phyloP scores from a whole-genome alignment of 352 stramenopile species.

The Pythium oligandrum region DNA sequence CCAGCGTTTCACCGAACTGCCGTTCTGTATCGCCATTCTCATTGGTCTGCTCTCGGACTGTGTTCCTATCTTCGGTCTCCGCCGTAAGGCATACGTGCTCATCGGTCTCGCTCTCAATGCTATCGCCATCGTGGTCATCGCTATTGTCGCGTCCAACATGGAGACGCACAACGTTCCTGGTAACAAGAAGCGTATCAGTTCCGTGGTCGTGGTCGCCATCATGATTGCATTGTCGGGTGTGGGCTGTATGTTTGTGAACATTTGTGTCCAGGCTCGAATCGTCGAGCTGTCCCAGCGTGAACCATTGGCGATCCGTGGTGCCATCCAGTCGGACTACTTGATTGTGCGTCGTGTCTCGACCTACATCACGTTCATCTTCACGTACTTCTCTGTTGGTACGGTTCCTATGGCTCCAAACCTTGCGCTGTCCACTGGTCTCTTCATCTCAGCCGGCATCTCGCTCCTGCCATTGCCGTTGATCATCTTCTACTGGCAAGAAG shows the following conservation, averaged over 20 bases:
- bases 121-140: neutral
- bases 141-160: neutral
- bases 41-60: constrained; percentile 50
- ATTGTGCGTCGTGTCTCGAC: constrained; percentile 4
- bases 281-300: constrained; percentile 9
- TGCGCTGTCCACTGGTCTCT: neutral
- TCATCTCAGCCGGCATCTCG: neutral
- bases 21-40: constrained; percentile 44
- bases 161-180: neutral
- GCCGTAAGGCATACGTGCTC: constrained; percentile 51
- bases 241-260: constrained; percentile 6
- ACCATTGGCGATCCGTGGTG: constrained; percentile 1
- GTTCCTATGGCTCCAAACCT: neutral
- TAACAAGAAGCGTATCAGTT: neutral
- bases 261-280: constrained; percentile 4
- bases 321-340: constrained; percentile 9
- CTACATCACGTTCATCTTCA: constrained; percentile 2
- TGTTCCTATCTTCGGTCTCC: constrained; percentile 45
- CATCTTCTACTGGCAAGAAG: constrained; percentile 6
- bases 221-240: constrained; percentile 1
- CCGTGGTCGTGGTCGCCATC: neutral
- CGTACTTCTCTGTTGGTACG: neutral
- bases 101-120: constrained; percentile 22
- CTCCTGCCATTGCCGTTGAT: constrained; percentile 5
- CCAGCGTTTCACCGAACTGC: constrained; percentile 23